These are phyloP conservation scores for Aspergillus baeticus DNA, from an alignment of 495 filamentous ascomycete genomes.

Conservation along the genomic window DNA sequence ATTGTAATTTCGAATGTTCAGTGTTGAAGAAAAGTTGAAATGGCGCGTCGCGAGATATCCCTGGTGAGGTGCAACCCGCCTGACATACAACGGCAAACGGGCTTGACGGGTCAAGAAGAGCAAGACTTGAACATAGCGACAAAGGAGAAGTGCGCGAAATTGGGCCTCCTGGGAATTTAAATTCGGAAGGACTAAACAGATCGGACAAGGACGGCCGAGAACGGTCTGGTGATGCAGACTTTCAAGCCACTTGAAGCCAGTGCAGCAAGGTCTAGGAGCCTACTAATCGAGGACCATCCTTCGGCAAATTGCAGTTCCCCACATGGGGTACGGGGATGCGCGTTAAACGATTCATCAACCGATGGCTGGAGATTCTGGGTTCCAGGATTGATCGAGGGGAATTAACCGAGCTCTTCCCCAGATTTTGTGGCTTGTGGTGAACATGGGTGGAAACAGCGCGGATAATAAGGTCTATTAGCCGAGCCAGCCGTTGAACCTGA, in stretches of 20 bases:
- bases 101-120: not conserved
- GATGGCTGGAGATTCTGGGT: no score
- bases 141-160: not conserved
- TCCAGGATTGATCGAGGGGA: no score
- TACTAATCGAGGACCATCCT: no score
- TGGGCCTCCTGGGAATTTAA: conserved; percentile 5
- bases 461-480: conserved; percentile 6
- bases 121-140: not conserved
- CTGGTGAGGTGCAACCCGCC: no score
- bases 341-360: no score
- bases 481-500: no score
- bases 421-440: not conserved
- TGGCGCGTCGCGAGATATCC: no score
- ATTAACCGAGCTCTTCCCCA: conserved; percentile 17
- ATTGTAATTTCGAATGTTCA: not conserved
- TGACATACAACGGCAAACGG: not conserved
- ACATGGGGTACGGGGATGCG: conserved; percentile 5
- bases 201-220: not conserved
- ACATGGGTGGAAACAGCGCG: not conserved
- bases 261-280: not conserved
- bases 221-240: not conserved
- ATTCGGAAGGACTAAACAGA: not conserved
- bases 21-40: no score
- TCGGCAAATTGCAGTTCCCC: conserved; percentile 12
- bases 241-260: not conserved